Percentiles rank a stretch among this genome's conserved stretches.
phyloP scores from a whole-genome alignment of 2,329 filamentous ascomycete species.

The Leptographium flavum region DNA sequence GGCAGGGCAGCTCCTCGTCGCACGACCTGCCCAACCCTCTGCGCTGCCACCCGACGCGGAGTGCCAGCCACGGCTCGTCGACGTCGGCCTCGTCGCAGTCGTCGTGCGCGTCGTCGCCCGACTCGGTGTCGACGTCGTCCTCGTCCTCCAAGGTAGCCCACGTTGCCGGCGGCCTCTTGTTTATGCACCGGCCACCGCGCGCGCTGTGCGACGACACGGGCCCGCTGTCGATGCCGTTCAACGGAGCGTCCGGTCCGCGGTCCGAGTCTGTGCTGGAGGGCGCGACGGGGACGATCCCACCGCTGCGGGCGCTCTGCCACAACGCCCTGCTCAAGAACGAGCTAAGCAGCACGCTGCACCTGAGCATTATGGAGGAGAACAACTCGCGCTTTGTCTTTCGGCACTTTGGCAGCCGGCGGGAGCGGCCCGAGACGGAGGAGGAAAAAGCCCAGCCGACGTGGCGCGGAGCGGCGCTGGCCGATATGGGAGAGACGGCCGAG shows the following conservation, averaged over 20 bases:
- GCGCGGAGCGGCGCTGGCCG: too few relatives aligned
- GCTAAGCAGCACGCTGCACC: constrained; percentile 3
- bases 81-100: not conserved
- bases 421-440: not conserved
- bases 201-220: not conserved
- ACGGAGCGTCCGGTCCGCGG: constrained; percentile 6
- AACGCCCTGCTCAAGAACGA: constrained; percentile 3
- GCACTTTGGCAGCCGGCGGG: constrained; percentile 5
- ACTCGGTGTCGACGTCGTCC: too few relatives aligned
- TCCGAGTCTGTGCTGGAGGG: not conserved
- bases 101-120: not conserved
- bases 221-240: constrained; percentile 5
- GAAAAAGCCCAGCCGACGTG: too few relatives aligned
- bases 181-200: constrained; percentile 1
- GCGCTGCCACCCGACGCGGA: constrained; percentile 1
- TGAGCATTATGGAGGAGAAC: constrained; percentile 5
- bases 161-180: not conserved
- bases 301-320: constrained; percentile 1
- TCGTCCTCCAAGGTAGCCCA: too few relatives aligned
- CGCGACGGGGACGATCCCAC: not conserved
- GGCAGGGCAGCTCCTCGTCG: not conserved
- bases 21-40: constrained; percentile 4
- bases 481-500: too few relatives aligned
- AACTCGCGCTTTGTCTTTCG: constrained; percentile 2
- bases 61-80: not conserved